Evolutionary conservation across 2,329 filamentous ascomycete genomes (phyloP).

Genomic region (Aspergillus ochraceus): DNA sequence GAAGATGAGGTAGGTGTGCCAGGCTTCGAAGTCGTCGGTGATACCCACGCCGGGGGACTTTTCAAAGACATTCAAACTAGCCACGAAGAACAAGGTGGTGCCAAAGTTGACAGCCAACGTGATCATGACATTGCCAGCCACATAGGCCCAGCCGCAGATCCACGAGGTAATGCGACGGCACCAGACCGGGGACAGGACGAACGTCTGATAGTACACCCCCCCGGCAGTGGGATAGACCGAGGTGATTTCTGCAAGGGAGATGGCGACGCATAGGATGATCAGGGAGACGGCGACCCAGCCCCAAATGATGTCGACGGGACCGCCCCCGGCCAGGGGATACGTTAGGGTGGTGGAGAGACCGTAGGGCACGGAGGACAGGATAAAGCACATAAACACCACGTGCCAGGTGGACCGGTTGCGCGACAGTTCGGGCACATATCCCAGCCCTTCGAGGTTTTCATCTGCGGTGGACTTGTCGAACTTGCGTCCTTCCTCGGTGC

Average conservation of each 20-base stretch:
- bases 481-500: background rate
- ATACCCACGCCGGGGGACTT: constrained; percentile 48
- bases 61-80: constrained; percentile 58
- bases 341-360: constrained; percentile 69
- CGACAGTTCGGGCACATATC: constrained; percentile 22
- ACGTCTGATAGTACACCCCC: constrained; percentile 69
- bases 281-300: constrained; percentile 66
- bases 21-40: constrained; percentile 56
- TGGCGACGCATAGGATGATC: constrained; percentile 62
- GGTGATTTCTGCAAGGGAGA: constrained; percentile 67
- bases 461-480: constrained; percentile 13
- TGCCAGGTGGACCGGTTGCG: constrained; percentile 24
- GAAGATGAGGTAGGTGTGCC: constrained; percentile 68
- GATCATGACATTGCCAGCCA: constrained; percentile 78
- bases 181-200: constrained; percentile 62
- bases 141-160: constrained; percentile 71
- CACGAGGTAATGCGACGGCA: constrained; percentile 66
- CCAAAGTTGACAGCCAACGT: constrained; percentile 74
- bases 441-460: constrained; percentile 17
- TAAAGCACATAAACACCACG: constrained; percentile 50
- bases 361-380: constrained; percentile 73
- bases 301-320: constrained; percentile 68
- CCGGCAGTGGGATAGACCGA: constrained; percentile 67
- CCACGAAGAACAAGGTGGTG: constrained; percentile 55
- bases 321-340: constrained; percentile 69